phyloP scores from a whole-genome alignment of 169 alveolate species.

The Theileria annulata region DNA sequence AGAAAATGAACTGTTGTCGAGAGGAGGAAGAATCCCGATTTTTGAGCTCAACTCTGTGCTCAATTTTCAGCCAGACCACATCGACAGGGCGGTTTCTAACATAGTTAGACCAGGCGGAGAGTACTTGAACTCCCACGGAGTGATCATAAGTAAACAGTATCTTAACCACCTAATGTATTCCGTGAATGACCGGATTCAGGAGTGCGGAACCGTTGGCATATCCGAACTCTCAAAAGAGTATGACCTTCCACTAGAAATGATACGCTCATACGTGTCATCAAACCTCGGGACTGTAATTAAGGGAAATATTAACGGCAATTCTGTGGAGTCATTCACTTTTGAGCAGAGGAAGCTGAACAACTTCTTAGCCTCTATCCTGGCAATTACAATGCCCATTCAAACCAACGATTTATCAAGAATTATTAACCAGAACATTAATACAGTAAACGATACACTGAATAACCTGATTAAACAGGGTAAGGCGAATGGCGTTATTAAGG shows the following conservation, averaged over 20 bases:
- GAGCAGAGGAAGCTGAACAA: slow-evolving; percentile 49
- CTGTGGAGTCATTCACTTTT: slow-evolving; percentile 38
- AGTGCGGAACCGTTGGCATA: slow-evolving; percentile 47
- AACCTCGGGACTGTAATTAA: slow-evolving; percentile 18
- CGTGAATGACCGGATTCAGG: slow-evolving; percentile 40
- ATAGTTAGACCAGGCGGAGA: slow-evolving; percentile 17
- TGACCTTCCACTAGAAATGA: slow-evolving; percentile 58
- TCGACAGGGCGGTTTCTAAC: slow-evolving; percentile 38
- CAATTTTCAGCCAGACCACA: slow-evolving; percentile 51
- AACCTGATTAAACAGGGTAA: slow-evolving; percentile 33
- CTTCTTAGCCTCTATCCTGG: slow-evolving; percentile 48
- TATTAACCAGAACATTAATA: slow-evolving; percentile 19
- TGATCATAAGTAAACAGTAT: slow-evolving; percentile 34
- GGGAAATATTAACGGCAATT: slow-evolving; percentile 51
- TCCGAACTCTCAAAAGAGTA: slow-evolving; percentile 60
- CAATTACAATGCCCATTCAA: slow-evolving; percentile 46
- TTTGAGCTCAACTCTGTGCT: slow-evolving; percentile 40
- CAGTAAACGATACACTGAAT: slow-evolving; percentile 30
- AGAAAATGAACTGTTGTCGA: slow-evolving; percentile 17
- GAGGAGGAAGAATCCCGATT: slow-evolving; percentile 56
- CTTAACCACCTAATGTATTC: slow-evolving; percentile 33
- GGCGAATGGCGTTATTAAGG: slow-evolving; percentile 36
- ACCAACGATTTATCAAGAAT: slow-evolving; percentile 33
- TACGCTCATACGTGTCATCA: slow-evolving; percentile 20
- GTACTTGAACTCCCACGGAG: slow-evolving; percentile 34